Evolutionary conservation across 2,329 filamentous ascomycete genomes (phyloP).

Genomic region (Ophiobolus disseminans): DNA sequence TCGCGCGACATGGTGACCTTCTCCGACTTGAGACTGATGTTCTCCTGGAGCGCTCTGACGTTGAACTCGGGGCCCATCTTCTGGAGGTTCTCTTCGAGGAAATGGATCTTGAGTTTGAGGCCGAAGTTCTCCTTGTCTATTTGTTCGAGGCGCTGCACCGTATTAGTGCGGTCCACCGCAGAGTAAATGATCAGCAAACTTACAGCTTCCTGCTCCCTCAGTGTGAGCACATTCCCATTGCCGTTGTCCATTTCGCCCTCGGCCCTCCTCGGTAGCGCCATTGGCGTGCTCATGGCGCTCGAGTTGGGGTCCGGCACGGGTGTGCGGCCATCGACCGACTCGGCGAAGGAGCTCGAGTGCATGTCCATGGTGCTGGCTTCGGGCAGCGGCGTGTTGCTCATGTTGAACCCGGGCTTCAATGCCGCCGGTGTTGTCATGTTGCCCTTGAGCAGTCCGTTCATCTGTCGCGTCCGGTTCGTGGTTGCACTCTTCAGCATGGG

Average conservation of each 20-base stretch:
- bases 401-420: conserved; percentile 66
- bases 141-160: conserved; percentile 75
- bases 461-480: conserved; percentile 65
- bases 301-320: conserved; percentile 79
- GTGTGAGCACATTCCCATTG: conserved; percentile 85
- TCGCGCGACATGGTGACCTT: conserved; percentile 89
- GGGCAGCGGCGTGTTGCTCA: conserved; percentile 77
- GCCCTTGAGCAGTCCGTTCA: conserved; percentile 49
- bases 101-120: conserved; percentile 71
- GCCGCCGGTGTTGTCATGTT: conserved; percentile 69
- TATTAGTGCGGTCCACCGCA: conserved; percentile 3
- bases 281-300: conserved; percentile 80
- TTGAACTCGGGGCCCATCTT: conserved; percentile 91
- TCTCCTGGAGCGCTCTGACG: conserved; percentile 87
- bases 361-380: conserved; percentile 69
- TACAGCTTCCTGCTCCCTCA: conserved; percentile 93
- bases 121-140: conserved; percentile 99
- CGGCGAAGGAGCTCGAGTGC: conserved; percentile 58
- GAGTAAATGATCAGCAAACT: conserved; percentile 35
- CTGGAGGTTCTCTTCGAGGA: conserved; percentile 86
- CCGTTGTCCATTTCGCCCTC: conserved; percentile 74
- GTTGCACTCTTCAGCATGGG: conserved; percentile 86
- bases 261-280: conserved; percentile 71
- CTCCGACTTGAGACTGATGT: conserved; percentile 94
- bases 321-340: conserved; percentile 68